Conservation (phyloP, 805 yeast genomes). For the Teunomyces pallodes region DNA sequence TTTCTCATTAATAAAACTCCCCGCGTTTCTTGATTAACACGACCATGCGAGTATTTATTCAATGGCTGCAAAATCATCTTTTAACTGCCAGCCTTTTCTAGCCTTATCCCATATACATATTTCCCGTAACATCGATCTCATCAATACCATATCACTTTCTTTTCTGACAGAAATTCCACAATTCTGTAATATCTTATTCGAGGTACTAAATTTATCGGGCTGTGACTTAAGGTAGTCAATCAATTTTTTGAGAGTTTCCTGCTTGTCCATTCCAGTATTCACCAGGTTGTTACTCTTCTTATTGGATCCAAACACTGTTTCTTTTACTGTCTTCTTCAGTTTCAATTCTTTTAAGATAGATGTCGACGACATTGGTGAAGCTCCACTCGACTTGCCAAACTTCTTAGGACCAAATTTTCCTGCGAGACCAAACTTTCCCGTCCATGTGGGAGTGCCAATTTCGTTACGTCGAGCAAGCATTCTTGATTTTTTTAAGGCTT, state of each 20-base stretch:
- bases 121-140: slow-evolving; percentile 66
- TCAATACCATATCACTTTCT: slow-evolving; percentile 54
- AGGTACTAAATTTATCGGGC: slow-evolving; percentile 42
- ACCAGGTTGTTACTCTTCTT: neutral
- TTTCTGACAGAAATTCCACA: slow-evolving; percentile 25
- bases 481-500: slow-evolving; percentile 61
- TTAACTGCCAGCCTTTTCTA: slow-evolving; percentile 62
- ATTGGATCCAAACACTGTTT: slow-evolving; percentile 11
- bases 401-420: slow-evolving; percentile 46
- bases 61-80: slow-evolving; percentile 37
- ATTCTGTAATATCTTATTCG: slow-evolving; percentile 47
- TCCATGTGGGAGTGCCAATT: slow-evolving; percentile 93
- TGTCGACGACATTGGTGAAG: slow-evolving; percentile 36
- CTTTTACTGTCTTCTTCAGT: slow-evolving; percentile 37
- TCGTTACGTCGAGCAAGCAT: slow-evolving; percentile 41
- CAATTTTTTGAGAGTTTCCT: slow-evolving; percentile 33
- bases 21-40: neutral
- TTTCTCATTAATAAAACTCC: neutral
- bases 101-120: slow-evolving; percentile 66
- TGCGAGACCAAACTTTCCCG: slow-evolving; percentile 87
- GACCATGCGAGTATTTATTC: neutral
- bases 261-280: slow-evolving; percentile 12
- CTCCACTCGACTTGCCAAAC: neutral
- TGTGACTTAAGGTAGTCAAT: slow-evolving; percentile 35
- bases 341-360: slow-evolving; percentile 50